These are phyloP conservation scores for Diaporthe sp. DNA, from an alignment of 2,329 filamentous ascomycete species.

Conservation along the genomic window DNA sequence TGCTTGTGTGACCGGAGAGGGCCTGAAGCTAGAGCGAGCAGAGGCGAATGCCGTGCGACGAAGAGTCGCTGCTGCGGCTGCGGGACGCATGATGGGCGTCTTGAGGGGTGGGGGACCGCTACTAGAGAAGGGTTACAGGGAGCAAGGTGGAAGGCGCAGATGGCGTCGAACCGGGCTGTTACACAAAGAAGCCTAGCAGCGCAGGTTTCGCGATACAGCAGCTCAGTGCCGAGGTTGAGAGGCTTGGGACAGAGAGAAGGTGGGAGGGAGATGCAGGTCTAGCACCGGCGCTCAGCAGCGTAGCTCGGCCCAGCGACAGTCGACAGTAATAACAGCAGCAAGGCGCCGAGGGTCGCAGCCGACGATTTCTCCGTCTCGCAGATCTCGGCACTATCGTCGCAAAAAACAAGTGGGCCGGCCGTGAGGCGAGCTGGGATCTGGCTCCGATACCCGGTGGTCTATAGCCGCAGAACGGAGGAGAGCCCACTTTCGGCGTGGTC, in stretches of 20 bases:
- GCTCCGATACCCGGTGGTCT: conserved; percentile 33
- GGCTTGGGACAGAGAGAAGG: conserved; percentile 2
- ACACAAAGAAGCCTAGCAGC: conserved; percentile 12
- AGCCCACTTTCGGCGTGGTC: conserved; percentile 26
- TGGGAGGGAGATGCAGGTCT: conserved; percentile 16
- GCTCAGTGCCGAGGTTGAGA: conserved; percentile 24
- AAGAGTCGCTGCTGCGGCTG: conserved; percentile 40
- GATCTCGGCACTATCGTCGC: conserved; percentile 32
- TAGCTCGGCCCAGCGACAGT: conserved; percentile 9
- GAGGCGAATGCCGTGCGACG: conserved; percentile 38
- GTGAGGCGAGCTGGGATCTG: conserved; percentile 36
- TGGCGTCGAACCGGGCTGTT: conserved; percentile 12
- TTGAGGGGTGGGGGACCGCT: conserved; percentile 13
- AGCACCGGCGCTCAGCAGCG: conserved; percentile 11
- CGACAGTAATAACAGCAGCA: conserved; percentile 21
- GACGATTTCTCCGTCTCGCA: conserved; percentile 35
- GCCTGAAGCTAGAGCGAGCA: conserved; percentile 30
- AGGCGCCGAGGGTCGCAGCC: conserved; percentile 34
- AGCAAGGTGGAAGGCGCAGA: neutral
- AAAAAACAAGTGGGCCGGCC: conserved; percentile 30
- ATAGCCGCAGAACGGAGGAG: conserved; percentile 34
- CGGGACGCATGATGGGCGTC: conserved; percentile 36
- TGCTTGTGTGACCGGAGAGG: conserved; percentile 36
- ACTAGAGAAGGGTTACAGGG: conserved; percentile 4
- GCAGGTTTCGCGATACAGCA: conserved; percentile 20